Base-by-base conservation (phyloP, 1,284 basidiomycete species). In the Irpex rosettiformis region DNA sequence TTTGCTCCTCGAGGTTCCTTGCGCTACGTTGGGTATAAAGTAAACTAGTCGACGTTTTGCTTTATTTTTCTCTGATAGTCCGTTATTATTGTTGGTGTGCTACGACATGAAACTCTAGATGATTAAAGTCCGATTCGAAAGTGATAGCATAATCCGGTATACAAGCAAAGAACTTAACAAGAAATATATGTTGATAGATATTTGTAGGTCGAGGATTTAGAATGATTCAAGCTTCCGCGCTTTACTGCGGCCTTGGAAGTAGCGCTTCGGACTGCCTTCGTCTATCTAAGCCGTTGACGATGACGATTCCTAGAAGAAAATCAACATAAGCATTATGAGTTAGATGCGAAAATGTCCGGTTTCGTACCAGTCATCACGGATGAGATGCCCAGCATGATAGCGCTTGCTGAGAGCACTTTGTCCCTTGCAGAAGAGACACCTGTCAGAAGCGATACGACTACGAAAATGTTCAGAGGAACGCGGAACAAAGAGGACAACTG, bases 401-500 rank as follows among this genome's bases (percentile, higher is more conserved):
- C 78, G 62, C 85, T 80, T 0, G 80, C 83, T 0, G 80, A 78
- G 33, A 89, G 79, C 7, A 90, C 88, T 1, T 78, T 75, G 54
- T 80, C 75, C 10, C 86, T 80, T 16, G 88, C 85, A 3, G 81
- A 81, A 0, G 84, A 86, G 16, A 88, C 84, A 3, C 88, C 88
- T 1, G 83, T 87, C 64, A 89, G 70, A 11, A 90, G 77, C 1
- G 88, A 83, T n/a, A 84, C 76, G 27, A 88, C 84, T 40, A 91
- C 88, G 60, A 91, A 89, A 4, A 87, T 65, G 68, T 90, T 90
- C 52, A 90, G 77, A 0, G 89, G 88, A 3, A 90, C 86, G 2
- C 88, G 82, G 74, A 90, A 89, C 4, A 91, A 73, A 0, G 87
- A 82, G 0, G 86, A 86, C 6, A 89, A 72, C 86, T 89, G 60